Percentiles rank a stretch among this genome's conserved stretches.
Evolutionary conservation across 2,329 filamentous ascomycete species (phyloP).

Genomic region (Akanthomyces lecanii): DNA sequence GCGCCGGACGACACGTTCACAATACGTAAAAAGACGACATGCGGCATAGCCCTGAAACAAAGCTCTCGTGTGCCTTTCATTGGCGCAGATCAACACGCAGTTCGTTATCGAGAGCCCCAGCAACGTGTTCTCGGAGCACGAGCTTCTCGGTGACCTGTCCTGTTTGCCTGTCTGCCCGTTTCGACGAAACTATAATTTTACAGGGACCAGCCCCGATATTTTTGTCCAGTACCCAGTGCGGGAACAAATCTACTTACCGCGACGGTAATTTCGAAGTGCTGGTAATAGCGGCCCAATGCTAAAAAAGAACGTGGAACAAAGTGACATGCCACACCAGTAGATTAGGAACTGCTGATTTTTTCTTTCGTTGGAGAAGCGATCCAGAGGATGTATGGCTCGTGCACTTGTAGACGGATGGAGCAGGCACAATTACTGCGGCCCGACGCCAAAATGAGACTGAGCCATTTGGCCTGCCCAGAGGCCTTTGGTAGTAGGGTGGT

Average conservation of each 20-base stretch:
- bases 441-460: neutral
- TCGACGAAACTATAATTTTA: neutral
- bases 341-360: neutral
- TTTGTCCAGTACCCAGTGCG: neutral
- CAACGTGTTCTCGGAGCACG: neutral
- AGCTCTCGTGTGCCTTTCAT: neutral
- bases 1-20: neutral
- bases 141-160: neutral
- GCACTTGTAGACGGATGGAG: neutral
- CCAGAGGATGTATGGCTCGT: constrained; percentile 1
- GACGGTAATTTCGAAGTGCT: neutral
- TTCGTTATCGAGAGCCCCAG: neutral
- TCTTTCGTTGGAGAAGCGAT: neutral
- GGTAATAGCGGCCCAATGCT: neutral
- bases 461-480: neutral
- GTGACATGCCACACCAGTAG: neutral
- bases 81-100: neutral
- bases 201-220: constrained; percentile 7
- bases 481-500: neutral
- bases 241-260: constrained; percentile 9
- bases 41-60: neutral
- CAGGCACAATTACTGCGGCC: constrained; percentile 1
- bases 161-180: no score
- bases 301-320: neutral
- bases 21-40: neutral